phyloP scores from a whole-genome alignment of 2,329 filamentous ascomycete species.

The Talaromyces verruculosus region DNA sequence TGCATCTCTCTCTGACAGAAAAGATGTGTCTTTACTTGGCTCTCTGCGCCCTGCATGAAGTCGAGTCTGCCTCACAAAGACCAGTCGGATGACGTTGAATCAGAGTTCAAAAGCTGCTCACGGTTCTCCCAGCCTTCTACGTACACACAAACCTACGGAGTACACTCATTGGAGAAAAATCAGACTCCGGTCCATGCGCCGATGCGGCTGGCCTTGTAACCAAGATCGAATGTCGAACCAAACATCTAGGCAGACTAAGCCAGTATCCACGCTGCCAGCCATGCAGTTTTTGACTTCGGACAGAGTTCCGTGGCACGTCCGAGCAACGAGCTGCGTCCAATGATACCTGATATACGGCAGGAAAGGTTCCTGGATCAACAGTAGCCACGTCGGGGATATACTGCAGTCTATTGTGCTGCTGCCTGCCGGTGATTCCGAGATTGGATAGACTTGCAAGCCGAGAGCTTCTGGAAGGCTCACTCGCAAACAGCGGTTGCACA shows the following conservation, averaged over 20 bases:
- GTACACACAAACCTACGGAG: not conserved
- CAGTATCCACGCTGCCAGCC: not conserved
- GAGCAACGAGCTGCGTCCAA: constrained; percentile 4
- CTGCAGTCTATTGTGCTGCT: not conserved
- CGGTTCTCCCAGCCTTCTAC: not conserved
- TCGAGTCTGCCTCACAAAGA: not conserved
- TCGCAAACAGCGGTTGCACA: not conserved
- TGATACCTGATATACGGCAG: not conserved
- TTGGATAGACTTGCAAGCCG: not conserved
- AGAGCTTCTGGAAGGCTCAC: not conserved
- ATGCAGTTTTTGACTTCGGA: not conserved
- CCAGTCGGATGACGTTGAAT: not conserved
- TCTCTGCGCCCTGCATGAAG: not conserved
- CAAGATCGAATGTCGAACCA: not conserved
- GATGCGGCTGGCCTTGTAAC: not conserved
- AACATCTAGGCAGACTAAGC: no score
- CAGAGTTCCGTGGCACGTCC: not conserved
- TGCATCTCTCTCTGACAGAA: not conserved
- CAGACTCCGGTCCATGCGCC: not conserved
- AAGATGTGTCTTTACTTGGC: not conserved
- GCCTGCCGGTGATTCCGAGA: not conserved
- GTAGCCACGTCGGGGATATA: constrained; percentile 5
- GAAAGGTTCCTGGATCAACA: constrained; percentile 1
- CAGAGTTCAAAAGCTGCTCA: not conserved
- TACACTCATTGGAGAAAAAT: not conserved